These are phyloP conservation scores for Calcarisporium arbuscula DNA, from an alignment of 2,329 filamentous ascomycete genomes.

Conservation along the genomic window DNA sequence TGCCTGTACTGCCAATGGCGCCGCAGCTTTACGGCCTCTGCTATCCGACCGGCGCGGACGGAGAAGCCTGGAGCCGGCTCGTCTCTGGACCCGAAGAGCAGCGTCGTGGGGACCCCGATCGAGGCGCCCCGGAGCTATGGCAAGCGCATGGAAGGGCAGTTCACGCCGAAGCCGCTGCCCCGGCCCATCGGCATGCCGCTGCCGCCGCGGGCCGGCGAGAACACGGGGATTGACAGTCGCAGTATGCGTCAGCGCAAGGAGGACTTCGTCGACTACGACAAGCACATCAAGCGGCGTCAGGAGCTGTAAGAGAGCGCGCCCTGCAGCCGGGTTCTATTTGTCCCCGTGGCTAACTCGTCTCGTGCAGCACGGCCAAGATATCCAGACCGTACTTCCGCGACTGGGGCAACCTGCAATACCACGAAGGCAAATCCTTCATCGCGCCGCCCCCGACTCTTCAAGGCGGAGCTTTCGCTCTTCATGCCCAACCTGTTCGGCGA, in stretches of 20 bases:
- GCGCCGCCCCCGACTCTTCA: slow-evolving; percentile 81
- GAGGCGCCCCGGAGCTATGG: slow-evolving; percentile 56
- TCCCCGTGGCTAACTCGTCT: slow-evolving; percentile 3
- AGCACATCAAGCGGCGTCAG: slow-evolving; percentile 70
- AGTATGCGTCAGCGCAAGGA: slow-evolving; percentile 62
- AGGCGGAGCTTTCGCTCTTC: slow-evolving; percentile 73
- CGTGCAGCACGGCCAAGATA: slow-evolving; percentile 61
- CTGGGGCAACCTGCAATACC: slow-evolving; percentile 75
- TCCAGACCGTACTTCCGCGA: slow-evolving; percentile 91
- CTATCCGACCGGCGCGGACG: slow-evolving; percentile 21
- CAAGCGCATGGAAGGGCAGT: slow-evolving; percentile 42
- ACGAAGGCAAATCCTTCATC: slow-evolving; percentile 88
- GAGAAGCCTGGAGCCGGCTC: slow-evolving; percentile 29
- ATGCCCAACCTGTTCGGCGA: slow-evolving; percentile 87
- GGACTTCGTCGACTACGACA: slow-evolving; percentile 80
- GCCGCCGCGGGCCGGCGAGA: slow-evolving; percentile 72
- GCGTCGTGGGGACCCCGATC: slow-evolving; percentile 40
- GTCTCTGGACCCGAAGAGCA: slow-evolving; percentile 30
- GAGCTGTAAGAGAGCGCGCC: slow-evolving; percentile 64
- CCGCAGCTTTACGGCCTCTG: slow-evolving; percentile 39
- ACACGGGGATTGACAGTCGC: slow-evolving; percentile 68
- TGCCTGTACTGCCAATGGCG: slow-evolving; percentile 49
- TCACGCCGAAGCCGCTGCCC: slow-evolving; percentile 52
- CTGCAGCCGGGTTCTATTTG: no score
- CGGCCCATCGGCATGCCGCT: slow-evolving; percentile 77